phyloP scores from a whole-genome alignment of 768 basidiomycete species.

The Pleurotus platypus region DNA sequence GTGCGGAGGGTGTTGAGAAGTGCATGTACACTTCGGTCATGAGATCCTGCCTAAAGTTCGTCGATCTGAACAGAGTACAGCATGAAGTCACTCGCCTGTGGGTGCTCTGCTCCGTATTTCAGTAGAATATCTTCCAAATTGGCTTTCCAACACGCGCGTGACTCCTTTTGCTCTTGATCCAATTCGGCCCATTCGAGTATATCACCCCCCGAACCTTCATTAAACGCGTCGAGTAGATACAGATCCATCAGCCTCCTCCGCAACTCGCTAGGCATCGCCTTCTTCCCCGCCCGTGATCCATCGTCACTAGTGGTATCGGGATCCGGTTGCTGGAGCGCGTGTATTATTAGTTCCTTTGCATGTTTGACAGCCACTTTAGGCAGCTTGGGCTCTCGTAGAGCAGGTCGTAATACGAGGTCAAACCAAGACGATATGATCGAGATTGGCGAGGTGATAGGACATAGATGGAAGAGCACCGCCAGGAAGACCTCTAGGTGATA shows the following conservation, averaged over 20 bases:
- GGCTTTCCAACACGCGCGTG: constrained; percentile 64
- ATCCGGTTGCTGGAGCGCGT: constrained; percentile 43
- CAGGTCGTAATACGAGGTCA: constrained; percentile 73
- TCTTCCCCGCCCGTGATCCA: constrained; percentile 38
- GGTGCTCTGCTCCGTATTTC: constrained; percentile 56
- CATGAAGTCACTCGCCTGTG: constrained; percentile 47
- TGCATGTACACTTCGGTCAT: constrained; percentile 63
- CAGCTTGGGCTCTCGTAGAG: constrained; percentile 70
- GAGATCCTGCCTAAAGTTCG: constrained; percentile 51
- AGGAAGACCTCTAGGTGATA: constrained; percentile 67
- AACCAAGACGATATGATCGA: constrained; percentile 81
- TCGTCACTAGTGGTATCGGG: constrained; percentile 40
- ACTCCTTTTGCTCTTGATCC: constrained; percentile 57
- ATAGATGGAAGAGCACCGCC: constrained; percentile 58
- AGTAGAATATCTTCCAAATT: constrained; percentile 78
- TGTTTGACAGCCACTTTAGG: constrained; percentile 52
- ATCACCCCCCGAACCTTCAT: constrained; percentile 72
- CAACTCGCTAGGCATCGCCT: constrained; percentile 39
- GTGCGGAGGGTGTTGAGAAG: constrained; percentile 55
- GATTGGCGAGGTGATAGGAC: constrained; percentile 54
- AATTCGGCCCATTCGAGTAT: constrained; percentile 72
- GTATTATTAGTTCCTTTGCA: constrained; percentile 70
- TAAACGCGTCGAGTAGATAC: constrained; percentile 74
- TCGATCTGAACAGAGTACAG: background rate
- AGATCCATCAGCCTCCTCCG: constrained; percentile 67